Percentiles rank a stretch among this genome's conserved stretches.
These are phyloP conservation scores for Naganishia sp. DNA, from an alignment of 1,284 basidiomycete genomes.

Conservation along the genomic window DNA sequence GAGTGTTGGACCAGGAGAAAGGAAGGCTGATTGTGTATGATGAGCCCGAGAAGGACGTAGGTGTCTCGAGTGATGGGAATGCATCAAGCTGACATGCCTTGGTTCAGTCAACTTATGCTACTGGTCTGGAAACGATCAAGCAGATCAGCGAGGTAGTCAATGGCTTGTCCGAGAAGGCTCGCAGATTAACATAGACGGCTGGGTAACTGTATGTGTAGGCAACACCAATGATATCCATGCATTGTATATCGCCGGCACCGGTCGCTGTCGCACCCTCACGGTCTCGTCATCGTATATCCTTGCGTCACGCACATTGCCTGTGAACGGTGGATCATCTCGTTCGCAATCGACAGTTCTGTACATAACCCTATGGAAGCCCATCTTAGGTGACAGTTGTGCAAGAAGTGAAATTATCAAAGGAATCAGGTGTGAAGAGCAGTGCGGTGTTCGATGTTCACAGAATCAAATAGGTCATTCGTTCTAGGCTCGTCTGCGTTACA, in stretches of 20 bases:
- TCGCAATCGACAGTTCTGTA: no score
- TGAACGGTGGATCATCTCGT: no score
- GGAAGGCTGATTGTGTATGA: slow-evolving; percentile 91
- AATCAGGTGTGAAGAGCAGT: no score
- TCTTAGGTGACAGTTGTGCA: no score
- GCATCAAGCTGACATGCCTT: slow-evolving; percentile 28
- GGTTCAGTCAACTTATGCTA: slow-evolving; percentile 74
- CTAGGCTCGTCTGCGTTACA: slow-evolving; percentile 15
- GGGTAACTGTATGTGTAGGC: not conserved
- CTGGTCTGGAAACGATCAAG: slow-evolving; percentile 82
- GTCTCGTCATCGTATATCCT: no score
- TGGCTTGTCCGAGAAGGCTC: slow-evolving; percentile 81
- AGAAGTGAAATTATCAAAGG: no score
- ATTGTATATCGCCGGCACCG: not conserved
- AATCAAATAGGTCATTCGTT: slow-evolving; percentile 25
- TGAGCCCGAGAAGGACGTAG: slow-evolving; percentile 75
- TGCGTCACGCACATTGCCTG: no score
- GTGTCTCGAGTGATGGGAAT: slow-evolving; percentile 45
- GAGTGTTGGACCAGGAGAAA: slow-evolving; percentile 91
- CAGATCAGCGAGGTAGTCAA: slow-evolving; percentile 90
- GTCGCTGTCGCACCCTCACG: no score
- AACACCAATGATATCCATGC: not conserved
- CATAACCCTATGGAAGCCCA: no score
- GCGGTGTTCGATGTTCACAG: slow-evolving; percentile 17
- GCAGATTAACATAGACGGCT: slow-evolving; percentile 33